Evolutionary conservation across 225 moss, liverwort and hornwort species (phyloP).

Genomic region (Polytrichum commune): DNA sequence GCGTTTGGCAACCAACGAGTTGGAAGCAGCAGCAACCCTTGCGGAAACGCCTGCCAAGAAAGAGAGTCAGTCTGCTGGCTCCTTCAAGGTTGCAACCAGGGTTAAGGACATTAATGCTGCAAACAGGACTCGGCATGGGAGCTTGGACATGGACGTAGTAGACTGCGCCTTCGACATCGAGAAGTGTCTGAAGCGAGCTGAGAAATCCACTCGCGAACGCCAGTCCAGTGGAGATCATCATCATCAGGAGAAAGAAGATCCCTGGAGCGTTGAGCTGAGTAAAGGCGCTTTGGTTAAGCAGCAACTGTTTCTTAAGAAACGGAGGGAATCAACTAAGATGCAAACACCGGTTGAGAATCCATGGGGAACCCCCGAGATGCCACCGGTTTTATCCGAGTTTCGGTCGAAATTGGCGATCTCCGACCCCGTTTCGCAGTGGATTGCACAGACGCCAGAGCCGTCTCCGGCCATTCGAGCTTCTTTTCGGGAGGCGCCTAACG

Average conservation of each 20-base stretch:
- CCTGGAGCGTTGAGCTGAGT: slow-evolving; percentile 9
- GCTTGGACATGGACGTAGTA: slow-evolving; percentile 3
- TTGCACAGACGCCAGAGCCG: slow-evolving; percentile 3
- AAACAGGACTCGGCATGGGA: slow-evolving; percentile 4
- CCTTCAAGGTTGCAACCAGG: background rate
- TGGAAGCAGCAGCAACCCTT: background rate
- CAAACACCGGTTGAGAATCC: background rate
- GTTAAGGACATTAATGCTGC: background rate
- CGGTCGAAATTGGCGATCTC: background rate
- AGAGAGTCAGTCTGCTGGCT: background rate
- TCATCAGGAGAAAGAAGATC: background rate
- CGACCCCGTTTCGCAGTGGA: slow-evolving; percentile 4
- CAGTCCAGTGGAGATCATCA: background rate
- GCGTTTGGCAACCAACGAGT: background rate
- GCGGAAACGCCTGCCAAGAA: background rate
- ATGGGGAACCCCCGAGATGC: background rate
- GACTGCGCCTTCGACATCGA: background rate
- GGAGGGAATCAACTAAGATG: background rate
- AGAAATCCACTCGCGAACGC: background rate
- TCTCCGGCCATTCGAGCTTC: background rate
- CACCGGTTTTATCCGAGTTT: background rate
- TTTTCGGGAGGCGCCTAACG: background rate
- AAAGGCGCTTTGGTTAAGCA: slow-evolving; percentile 11
- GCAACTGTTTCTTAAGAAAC: slow-evolving; percentile 10
- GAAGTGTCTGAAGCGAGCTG: slow-evolving; percentile 1